A percentile compares a stretch with the other conserved stretches of the same genome.
phyloP scores from a whole-genome alignment of 106 monocot genomes.

The Dioscorea zingiberensis region DNA sequence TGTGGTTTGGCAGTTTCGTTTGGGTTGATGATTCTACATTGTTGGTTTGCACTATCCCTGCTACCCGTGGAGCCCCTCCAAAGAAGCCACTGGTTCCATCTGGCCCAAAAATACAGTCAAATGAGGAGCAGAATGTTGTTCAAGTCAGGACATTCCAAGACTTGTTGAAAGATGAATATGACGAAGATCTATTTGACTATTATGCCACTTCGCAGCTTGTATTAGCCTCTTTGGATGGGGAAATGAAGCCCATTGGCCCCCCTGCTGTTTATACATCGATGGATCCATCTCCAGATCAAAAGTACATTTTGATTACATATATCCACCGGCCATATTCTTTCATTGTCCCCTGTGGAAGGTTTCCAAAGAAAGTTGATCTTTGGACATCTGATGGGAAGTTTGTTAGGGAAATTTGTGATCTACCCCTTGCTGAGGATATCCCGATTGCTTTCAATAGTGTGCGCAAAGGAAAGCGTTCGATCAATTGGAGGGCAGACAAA shows the following conservation, averaged over 20 bases:
- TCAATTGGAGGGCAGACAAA: constrained; percentile 95
- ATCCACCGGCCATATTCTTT: constrained; percentile 92
- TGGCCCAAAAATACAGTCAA: constrained; percentile 95
- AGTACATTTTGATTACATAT: constrained; percentile 59
- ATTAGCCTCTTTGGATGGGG: constrained; percentile 85
- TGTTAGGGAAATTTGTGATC: constrained; percentile 93
- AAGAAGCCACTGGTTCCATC: constrained; percentile 77
- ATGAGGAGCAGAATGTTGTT: constrained; percentile 75
- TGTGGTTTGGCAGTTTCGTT: constrained; percentile 58
- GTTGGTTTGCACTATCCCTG: constrained; percentile 85
- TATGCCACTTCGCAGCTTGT: constrained; percentile 81
- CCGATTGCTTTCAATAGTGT: constrained; percentile 92
- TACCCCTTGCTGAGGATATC: constrained; percentile 97
- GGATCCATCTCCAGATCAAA: constrained; percentile 94
- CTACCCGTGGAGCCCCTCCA: constrained; percentile 72
- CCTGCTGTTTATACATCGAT: constrained; percentile 95
- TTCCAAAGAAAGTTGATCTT: constrained; percentile 90
- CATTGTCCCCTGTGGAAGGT: constrained; percentile 84
- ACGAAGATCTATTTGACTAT: constrained; percentile 89
- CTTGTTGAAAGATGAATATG: constrained; percentile 93
- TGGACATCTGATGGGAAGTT: constrained; percentile 88
- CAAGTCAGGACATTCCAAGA: constrained; percentile 95
- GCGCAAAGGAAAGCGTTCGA: constrained; percentile 88
- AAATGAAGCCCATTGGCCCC: constrained; percentile 60
- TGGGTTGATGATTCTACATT: constrained; percentile 80